phyloP scores from a whole-genome alignment of 305 asterid species.

The Coffea humblotiana region DNA sequence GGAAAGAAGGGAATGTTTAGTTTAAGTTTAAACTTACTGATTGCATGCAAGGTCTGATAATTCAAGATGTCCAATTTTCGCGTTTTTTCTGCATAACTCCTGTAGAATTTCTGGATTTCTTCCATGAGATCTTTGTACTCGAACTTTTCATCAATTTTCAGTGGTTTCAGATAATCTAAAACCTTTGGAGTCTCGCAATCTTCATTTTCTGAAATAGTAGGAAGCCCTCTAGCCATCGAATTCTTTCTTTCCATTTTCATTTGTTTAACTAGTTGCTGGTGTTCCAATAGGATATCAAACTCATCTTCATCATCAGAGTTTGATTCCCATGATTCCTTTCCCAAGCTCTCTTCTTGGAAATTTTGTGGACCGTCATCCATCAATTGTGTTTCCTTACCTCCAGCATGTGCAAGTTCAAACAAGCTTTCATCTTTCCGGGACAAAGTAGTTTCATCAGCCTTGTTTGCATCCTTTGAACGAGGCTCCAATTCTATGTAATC shows the following conservation, averaged over 20 bases:
- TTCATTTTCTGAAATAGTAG: slow-evolving; percentile 83
- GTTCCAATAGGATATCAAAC: slow-evolving; percentile 58
- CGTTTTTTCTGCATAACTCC: slow-evolving; percentile 69
- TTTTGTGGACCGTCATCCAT: slow-evolving; percentile 20
- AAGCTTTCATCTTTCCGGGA: slow-evolving; percentile 15
- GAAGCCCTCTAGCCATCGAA: slow-evolving; percentile 59
- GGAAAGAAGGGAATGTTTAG: not conserved
- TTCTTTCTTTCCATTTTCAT: slow-evolving; percentile 78
- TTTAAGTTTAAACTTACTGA: slow-evolving; percentile 52
- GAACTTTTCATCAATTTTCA: slow-evolving; percentile 53
- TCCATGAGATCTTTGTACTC: slow-evolving; percentile 64
- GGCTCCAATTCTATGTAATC: slow-evolving; percentile 59
- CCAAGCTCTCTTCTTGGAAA: not conserved
- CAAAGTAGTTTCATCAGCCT: slow-evolving; percentile 9
- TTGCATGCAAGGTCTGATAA: slow-evolving; percentile 84
- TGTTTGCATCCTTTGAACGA: slow-evolving; percentile 4
- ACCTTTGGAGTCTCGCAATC: slow-evolving; percentile 65
- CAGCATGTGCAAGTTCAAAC: not conserved
- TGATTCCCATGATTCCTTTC: slow-evolving; percentile 28
- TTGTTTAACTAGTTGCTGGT: slow-evolving; percentile 65
- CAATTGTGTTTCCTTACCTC: slow-evolving; percentile 6
- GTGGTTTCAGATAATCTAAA: slow-evolving; percentile 63
- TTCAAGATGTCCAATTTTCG: slow-evolving; percentile 77
- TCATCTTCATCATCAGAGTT: slow-evolving; percentile 52
- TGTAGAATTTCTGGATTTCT: slow-evolving; percentile 73